Evolutionary conservation across 2,329 filamentous ascomycete species (phyloP), one percentile per base, ranked within the genome.

Genomic region (Chaetomiaceae sp.): DNA sequence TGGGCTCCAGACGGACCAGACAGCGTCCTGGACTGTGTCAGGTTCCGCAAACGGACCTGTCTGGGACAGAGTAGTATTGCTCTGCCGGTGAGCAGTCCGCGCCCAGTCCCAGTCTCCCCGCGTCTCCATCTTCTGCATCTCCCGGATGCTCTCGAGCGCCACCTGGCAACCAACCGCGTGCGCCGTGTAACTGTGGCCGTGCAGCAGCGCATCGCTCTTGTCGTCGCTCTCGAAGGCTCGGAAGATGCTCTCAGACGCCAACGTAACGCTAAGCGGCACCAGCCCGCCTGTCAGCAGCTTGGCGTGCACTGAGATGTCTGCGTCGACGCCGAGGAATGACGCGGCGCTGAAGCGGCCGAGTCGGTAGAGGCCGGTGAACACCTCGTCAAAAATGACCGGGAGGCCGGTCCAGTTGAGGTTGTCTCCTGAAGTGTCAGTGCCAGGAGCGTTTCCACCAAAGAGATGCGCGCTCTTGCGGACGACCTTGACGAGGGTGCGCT

Each of bases 161-260:
- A 94, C 86, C 36, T 84, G 78, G 56, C 87, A 94, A 0, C 88
- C 88, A 1, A 93, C 76, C 0, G 88, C 76, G 62, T 94, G 87
- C 0, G 88, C 88, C 0, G 88, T 94, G 65, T 94, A 94, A 62
- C 86, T 91, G 61, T 94, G 88, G 0, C 88, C 88, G 56, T 94
- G 88, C 3, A 94, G 69, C 5, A 94, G 66, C 0, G 88, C 88
- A 55, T 91, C 86, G 0, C 78, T 80, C 66, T 93, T 94, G 39
- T 88, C 81, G 1, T 77, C 70, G 42, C 83, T 82, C 11, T 78
- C 68, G 59, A 94, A 94, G 0, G 79, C 78, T 1, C 78, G 60
- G 63, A 89, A 93, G 37, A 94, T 83, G 48, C 73, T 74, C 48
- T 88, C 72, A 29, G 84, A 88, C 0, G 88, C 86, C 4, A 86